phyloP scores from a whole-genome alignment of 768 basidiomycete species.

The Tulasnella sp. region DNA sequence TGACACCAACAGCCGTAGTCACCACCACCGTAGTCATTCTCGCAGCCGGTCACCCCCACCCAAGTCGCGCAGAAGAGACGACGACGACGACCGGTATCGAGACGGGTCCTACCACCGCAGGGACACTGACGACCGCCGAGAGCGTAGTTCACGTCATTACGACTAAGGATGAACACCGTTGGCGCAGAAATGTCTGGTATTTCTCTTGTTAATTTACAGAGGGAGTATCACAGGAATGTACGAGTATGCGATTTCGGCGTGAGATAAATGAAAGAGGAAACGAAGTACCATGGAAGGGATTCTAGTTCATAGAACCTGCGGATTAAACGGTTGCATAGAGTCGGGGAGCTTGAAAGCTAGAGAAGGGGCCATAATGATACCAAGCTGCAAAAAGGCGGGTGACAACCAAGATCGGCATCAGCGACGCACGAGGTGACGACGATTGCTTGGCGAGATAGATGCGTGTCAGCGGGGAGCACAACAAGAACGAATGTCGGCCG shows the following conservation, averaged over 20 bases:
- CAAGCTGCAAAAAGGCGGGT: too few relatives aligned
- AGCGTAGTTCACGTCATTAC: background rate
- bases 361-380: too few relatives aligned
- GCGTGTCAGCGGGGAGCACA: background rate
- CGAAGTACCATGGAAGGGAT: background rate
- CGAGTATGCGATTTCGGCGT: background rate
- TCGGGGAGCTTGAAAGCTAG: too few relatives aligned
- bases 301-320: too few relatives aligned
- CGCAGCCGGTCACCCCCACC: slow-evolving; percentile 13
- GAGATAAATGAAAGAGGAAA: slow-evolving; percentile 1
- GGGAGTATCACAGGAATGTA: background rate
- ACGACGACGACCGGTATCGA: background rate
- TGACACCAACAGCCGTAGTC: background rate
- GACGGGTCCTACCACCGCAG: background rate
- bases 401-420: too few relatives aligned
- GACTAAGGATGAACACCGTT: background rate
- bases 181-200: slow-evolving; percentile 5
- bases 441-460: too few relatives aligned
- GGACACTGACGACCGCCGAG: background rate
- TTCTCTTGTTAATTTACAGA: slow-evolving; percentile 3
- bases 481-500: background rate
- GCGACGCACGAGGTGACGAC: too few relatives aligned
- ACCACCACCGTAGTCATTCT: background rate
- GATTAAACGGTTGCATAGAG: too few relatives aligned
- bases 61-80: slow-evolving; percentile 1